Conservation (phyloP, 148 eudicot species). For the Euryodendron excelsum region DNA sequence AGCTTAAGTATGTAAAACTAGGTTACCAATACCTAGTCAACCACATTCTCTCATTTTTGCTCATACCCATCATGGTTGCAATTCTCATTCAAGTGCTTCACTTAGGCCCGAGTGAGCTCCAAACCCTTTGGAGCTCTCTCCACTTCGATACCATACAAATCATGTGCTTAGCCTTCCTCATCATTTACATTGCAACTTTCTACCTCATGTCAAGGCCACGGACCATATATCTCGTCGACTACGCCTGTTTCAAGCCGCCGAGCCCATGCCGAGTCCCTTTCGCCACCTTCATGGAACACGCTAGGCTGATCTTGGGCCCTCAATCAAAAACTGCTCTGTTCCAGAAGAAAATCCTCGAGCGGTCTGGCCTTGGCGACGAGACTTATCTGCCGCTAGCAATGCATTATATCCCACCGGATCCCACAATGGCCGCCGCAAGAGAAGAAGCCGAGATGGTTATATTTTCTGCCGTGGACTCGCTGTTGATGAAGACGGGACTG, state of each 20-base stretch:
- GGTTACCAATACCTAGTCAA: slow-evolving; percentile 24
- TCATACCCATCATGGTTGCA: neutral
- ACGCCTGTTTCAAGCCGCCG: slow-evolving; percentile 29
- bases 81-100: neutral
- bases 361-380: slow-evolving; percentile 19
- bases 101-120: slow-evolving; percentile 4
- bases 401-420: slow-evolving; percentile 25
- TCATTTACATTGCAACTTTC: neutral
- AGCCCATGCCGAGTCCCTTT: slow-evolving; percentile 7
- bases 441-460: slow-evolving; percentile 29
- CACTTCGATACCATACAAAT: slow-evolving; percentile 5
- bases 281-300: slow-evolving; percentile 17
- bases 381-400: slow-evolving; percentile 20
- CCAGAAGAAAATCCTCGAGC: slow-evolving; percentile 16
- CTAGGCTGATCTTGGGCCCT: neutral
- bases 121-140: slow-evolving; percentile 9
- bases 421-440: slow-evolving; percentile 21
- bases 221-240: slow-evolving; percentile 24
- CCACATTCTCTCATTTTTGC: slow-evolving; percentile 13
- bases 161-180: slow-evolving; percentile 6
- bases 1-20: slow-evolving; percentile 16
- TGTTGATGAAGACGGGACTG: slow-evolving; percentile 17
- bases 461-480: slow-evolving; percentile 24
- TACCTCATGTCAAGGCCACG: slow-evolving; percentile 17
- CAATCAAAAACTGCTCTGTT: slow-evolving; percentile 17